Percentiles rank a stretch among this genome's conserved stretches.
These are phyloP conservation scores for Amyloporia xantha DNA, from an alignment of 768 basidiomycete genomes.

Conservation along the genomic window DNA sequence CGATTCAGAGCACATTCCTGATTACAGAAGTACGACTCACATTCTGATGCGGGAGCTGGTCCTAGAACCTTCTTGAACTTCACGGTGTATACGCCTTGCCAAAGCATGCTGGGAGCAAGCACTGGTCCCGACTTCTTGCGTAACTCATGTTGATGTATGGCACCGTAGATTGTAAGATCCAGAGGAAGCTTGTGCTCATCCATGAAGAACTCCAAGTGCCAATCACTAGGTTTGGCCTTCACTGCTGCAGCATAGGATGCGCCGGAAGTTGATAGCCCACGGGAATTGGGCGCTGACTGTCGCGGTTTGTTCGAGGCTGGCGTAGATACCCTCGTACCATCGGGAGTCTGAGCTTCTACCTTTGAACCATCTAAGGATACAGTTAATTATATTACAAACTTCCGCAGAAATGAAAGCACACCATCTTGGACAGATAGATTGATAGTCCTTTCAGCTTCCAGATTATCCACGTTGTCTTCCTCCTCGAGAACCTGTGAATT, in stretches of 20 bases:
- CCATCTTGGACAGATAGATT: conserved; percentile 79
- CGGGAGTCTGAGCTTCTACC: conserved; percentile 93
- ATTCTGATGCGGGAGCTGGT: conserved; percentile 57
- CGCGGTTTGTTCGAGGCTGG: conserved; percentile 54
- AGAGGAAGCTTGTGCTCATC: conserved; percentile 79
- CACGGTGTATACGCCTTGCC: conserved; percentile 87
- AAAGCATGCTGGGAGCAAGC: conserved; percentile 64
- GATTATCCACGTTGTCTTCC: conserved; percentile 69
- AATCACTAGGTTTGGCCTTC: conserved; percentile 88
- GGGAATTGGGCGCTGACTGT: conserved; percentile 26
- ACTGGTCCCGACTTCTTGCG: conserved; percentile 59
- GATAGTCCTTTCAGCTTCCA: conserved; percentile 76
- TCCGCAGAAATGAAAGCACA: conserved; percentile 22
- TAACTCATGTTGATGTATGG: conserved; percentile 87
- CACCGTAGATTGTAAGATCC: conserved; percentile 93
- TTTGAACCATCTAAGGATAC: conserved; percentile 70
- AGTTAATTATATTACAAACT: not conserved
- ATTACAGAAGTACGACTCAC: conserved; percentile 33
- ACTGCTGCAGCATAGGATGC: conserved; percentile 91
- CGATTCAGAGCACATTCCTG: not conserved
- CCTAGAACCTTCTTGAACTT: conserved; percentile 92
- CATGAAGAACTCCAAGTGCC: conserved; percentile 96
- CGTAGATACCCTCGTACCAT: conserved; percentile 90
- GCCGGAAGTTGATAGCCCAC: conserved; percentile 30
- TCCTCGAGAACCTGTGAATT: conserved; percentile 68